Conservation (phyloP, 768 basidiomycete genomes). For the Tulasnella sp. region DNA sequence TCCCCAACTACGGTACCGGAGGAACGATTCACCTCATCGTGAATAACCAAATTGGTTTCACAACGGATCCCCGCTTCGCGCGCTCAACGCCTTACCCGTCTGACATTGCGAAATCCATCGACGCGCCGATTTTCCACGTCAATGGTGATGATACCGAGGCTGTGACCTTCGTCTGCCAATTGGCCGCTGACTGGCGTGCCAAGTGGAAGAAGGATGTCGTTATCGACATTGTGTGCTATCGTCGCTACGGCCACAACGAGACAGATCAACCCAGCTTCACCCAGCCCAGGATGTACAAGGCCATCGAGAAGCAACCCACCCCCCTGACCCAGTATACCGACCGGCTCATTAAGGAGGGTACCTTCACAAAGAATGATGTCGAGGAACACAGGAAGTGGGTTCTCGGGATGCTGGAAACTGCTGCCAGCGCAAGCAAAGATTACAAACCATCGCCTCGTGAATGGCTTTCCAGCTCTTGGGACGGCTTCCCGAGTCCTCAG, state of each 20-base stretch:
- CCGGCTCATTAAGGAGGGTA: constrained; percentile 76
- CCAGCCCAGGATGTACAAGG: constrained; percentile 97
- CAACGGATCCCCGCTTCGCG: constrained; percentile 93
- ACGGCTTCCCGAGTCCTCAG: constrained; percentile 94
- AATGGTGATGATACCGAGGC: constrained; percentile 98
- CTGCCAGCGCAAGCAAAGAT: constrained; percentile 85
- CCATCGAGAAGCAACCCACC: constrained; percentile 87
- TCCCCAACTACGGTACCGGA: constrained; percentile 92
- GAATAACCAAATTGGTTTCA: constrained; percentile 99
- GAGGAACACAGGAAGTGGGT: constrained; percentile 99
- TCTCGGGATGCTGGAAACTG: constrained; percentile 97
- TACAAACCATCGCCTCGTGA: constrained; percentile 91
- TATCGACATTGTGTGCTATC: constrained; percentile 96
- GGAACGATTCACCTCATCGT: constrained; percentile 97
- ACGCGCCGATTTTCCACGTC: constrained; percentile 98
- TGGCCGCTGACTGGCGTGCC: constrained; percentile 95
- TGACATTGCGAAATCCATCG: constrained; percentile 96
- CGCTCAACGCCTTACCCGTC: constrained; percentile 97
- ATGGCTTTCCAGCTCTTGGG: constrained; percentile 97
- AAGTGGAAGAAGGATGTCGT: constrained; percentile 99
- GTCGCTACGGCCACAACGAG: constrained; percentile 98
- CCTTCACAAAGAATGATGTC: constrained; percentile 91
- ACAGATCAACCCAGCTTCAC: constrained; percentile 98
- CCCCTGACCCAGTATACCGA: constrained; percentile 86
- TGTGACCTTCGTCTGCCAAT: constrained; percentile 95